Conservation (phyloP, 2,329 filamentous ascomycete genomes). For the Talaromyces pinophilus region DNA sequence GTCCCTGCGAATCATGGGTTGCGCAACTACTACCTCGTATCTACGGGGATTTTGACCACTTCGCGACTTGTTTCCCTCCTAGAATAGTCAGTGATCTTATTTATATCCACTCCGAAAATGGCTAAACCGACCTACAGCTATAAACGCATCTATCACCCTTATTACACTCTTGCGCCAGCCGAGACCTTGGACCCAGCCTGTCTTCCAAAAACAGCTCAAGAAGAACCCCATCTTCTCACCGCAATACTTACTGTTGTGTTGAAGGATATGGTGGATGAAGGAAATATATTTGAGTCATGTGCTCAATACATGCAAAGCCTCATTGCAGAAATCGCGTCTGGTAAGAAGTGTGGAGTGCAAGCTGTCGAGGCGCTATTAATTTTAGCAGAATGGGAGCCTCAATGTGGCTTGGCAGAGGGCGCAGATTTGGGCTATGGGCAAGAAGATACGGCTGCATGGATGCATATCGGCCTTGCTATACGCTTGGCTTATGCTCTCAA, state of each 20-base stretch:
- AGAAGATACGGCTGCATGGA: neutral
- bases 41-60: too few relatives aligned
- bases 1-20: too few relatives aligned
- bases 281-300: neutral
- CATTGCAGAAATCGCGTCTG: neutral
- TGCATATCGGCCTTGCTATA: neutral
- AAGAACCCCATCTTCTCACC: neutral
- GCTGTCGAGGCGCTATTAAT: neutral
- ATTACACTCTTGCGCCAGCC: too few relatives aligned
- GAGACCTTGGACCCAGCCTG: too few relatives aligned
- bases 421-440: neutral
- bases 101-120: too few relatives aligned
- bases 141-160: too few relatives aligned
- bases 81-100: too few relatives aligned
- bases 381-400: neutral
- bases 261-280: neutral
- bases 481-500: neutral
- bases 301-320: neutral
- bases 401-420: too few relatives aligned
- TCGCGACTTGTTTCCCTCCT: too few relatives aligned
- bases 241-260: neutral
- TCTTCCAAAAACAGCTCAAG: neutral
- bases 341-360: neutral
- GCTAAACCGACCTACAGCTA: too few relatives aligned
- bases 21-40: too few relatives aligned